Base-by-base conservation (phyloP, 345 rosid genomes). In the Camelina neglecta region DNA sequence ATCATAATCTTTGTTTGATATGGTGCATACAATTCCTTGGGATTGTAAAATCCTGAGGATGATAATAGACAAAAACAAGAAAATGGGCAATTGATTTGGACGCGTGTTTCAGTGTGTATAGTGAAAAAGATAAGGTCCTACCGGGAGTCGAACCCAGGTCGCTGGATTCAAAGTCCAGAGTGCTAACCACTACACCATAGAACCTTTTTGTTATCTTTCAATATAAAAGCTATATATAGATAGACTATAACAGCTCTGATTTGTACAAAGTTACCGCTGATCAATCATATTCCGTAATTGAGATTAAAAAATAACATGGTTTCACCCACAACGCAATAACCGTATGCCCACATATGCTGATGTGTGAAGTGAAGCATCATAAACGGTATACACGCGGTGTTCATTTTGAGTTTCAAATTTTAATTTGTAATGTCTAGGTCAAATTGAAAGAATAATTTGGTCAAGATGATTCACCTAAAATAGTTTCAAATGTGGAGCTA, bases 131-230 rank as follows among this genome's bases (percentile, higher is more conserved):
- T 36, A 9, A 90, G 92, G 89, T 86, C 96, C 90, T 85, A 90
- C 89, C 89, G 93, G 93, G 90, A 90, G 84, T 90, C 96, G 91
- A 93, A 85, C 94, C 93, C 90, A 87, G 92, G 91, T 86, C 91
- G 86, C 93, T 85, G 85, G 93, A 88, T 93, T 89, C 93, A 86
- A 89, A 87, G 89, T 87, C 90, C 95, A 85, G 85, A 86, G 91
- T 90, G 94, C 96, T 90, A 87, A 90, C 96, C 91, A 86, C 91
- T 84, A 89, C 93, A 90, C 96, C 98, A 87, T 84, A 81, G 86
- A 88, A 90, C 90, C 92, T 1, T 41, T 9, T 45, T 35, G 71
- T 11, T 2, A 2, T 0, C 0, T 0, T 15, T 8, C 5, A 8
- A 1, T 13, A 8, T 23, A 3, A 9, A 23, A 23, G 0, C 0